Evolutionary conservation across 106 monocot species (phyloP).

Genomic region (Posidonia australis): DNA sequence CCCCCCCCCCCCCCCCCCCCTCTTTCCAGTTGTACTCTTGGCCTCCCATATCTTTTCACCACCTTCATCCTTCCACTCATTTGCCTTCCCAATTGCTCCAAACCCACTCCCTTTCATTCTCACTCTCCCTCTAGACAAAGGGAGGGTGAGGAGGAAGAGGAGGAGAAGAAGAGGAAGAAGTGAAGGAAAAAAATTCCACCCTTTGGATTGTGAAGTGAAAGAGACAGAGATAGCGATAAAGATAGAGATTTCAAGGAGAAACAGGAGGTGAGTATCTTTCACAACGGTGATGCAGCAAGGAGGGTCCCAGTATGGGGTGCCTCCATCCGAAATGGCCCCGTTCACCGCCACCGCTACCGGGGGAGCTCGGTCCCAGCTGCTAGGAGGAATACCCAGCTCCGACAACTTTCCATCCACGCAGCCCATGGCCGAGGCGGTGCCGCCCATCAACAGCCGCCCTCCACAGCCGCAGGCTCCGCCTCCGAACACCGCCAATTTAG

Average conservation of each 20-base stretch:
- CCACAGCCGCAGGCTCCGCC: neutral
- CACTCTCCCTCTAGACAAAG: neutral
- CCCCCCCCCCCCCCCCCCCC: neutral
- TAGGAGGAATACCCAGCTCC: neutral
- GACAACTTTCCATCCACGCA: neutral
- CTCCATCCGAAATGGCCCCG: no score
- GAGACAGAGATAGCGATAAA: no score
- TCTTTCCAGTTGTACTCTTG: no score
- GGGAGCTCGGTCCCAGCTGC: neutral
- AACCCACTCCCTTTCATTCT: neutral
- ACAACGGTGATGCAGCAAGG: slow-evolving; percentile 12
- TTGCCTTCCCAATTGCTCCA: no score
- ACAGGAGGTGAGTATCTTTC: no score
- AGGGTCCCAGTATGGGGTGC: slow-evolving; percentile 15
- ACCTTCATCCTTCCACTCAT: no score
- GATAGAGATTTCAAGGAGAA: no score
- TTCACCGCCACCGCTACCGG: neutral
- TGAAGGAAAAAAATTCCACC: neutral
- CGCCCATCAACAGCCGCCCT: slow-evolving; percentile 6
- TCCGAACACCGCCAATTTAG: slow-evolving; percentile 3
- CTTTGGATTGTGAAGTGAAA: neutral
- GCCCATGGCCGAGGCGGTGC: slow-evolving; percentile 1
- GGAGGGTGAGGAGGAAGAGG: neutral
- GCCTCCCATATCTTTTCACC: no score
- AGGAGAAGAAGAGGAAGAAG: neutral